These are phyloP conservation scores for Torulaspora quercuum DNA, from an alignment of 805 yeast genomes.

Conservation along the genomic window DNA sequence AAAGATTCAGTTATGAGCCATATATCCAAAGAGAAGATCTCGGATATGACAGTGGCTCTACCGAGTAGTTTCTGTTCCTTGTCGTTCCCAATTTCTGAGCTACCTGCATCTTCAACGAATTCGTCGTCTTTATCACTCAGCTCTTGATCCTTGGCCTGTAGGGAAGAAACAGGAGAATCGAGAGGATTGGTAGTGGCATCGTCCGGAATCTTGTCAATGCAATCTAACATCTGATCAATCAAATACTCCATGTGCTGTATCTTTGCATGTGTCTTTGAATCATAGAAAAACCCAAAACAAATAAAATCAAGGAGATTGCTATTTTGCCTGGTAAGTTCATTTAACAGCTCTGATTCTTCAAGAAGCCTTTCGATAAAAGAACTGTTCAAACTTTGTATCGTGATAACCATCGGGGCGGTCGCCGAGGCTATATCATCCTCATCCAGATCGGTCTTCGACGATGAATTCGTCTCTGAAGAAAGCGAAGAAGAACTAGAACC, in stretches of 20 bases:
- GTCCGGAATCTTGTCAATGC: conserved; percentile 23
- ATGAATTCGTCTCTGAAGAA: conserved; percentile 4
- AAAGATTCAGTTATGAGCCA: conserved; percentile 90
- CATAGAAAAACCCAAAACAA: conserved; percentile 43
- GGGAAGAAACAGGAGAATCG: background rate
- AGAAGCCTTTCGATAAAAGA: conserved; percentile 39
- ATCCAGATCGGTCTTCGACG: conserved; percentile 18
- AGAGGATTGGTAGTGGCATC: conserved; percentile 5
- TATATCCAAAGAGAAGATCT: conserved; percentile 80
- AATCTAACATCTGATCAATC: conserved; percentile 29
- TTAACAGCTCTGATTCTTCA: conserved; percentile 42
- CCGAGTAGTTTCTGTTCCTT: conserved; percentile 17
- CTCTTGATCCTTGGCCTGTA: background rate
- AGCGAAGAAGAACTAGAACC: conserved; percentile 9
- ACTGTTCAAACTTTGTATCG: conserved; percentile 20
- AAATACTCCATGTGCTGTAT: conserved; percentile 33
- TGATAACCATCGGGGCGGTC: conserved; percentile 12
- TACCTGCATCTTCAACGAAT: conserved; percentile 22
- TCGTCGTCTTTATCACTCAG: conserved; percentile 4
- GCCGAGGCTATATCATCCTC: conserved; percentile 16
- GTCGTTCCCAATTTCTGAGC: conserved; percentile 8
- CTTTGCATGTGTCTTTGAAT: conserved; percentile 16
- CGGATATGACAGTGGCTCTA: conserved; percentile 48
- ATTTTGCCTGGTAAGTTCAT: conserved; percentile 40
- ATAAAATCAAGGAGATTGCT: conserved; percentile 46